Evolutionary conservation across 106 monocot species (phyloP).

Genomic region (Dendrobium nobile): DNA sequence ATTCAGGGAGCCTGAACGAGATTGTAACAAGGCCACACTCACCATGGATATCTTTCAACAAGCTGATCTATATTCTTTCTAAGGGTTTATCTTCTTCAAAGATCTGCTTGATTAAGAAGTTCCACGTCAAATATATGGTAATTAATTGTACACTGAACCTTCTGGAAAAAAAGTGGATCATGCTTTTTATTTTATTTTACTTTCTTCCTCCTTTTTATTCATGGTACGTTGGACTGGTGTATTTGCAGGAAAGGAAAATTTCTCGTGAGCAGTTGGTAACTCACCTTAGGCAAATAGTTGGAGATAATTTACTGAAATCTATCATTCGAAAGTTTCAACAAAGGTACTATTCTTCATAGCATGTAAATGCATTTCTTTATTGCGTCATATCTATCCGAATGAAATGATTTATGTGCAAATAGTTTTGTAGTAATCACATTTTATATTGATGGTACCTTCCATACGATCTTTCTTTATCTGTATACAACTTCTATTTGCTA

Average conservation of each 20-base stretch:
- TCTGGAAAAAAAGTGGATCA: not conserved
- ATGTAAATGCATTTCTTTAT: no score
- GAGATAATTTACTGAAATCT: conserved; percentile 39
- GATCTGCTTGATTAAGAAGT: conserved; percentile 33
- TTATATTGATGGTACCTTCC: no score
- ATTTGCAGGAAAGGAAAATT: conserved; percentile 56
- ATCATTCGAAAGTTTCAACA: conserved; percentile 30
- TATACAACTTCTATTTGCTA: no score
- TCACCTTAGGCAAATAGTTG: conserved; percentile 29
- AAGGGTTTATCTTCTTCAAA: conserved; percentile 22
- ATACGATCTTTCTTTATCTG: no score
- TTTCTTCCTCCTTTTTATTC: not conserved
- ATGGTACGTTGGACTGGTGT: not conserved
- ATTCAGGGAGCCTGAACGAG: conserved; percentile 17
- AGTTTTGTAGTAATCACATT: no score
- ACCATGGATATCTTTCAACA: conserved; percentile 40
- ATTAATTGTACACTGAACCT: not conserved
- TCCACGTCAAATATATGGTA: conserved; percentile 36
- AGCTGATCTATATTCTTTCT: conserved; percentile 24
- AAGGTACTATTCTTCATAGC: conserved; percentile 28
- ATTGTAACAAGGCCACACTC: conserved; percentile 25
- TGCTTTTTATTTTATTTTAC: not conserved
- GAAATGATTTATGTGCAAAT: no score
- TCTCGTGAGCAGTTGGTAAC: conserved; percentile 40
- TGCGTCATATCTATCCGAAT: no score